Evolutionary conservation across 2,329 filamentous ascomycete species (phyloP), one percentile per base, ranked within the genome.

Genomic region (Arthrobotrys sphaeroides): DNA sequence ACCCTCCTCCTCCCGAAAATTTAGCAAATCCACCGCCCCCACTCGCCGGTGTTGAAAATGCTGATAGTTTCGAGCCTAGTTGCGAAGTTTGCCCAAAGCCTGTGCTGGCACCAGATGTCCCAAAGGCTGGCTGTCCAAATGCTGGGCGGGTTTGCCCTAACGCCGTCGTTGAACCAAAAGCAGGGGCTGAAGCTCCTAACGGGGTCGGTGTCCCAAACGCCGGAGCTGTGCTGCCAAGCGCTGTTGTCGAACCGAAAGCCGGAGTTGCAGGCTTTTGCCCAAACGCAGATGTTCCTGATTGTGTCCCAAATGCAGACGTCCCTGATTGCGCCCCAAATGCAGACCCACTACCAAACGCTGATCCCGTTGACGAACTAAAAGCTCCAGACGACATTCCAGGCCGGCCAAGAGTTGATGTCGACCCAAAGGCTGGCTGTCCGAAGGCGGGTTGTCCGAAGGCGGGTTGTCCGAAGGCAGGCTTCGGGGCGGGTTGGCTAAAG

Each of bases 391-490:
- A 51, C 38, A 75, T 26, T 36, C 64, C 72, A 1, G 84, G 86
- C 22, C 85, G 82, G 16, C 87, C 87, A 20, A 89, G 81, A 12
- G 83, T 82, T 1, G 85, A 83, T 10, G 85, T 79, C 12, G 84
- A 82, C 7, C 86, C 86, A 79, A 88, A 87, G 5, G 85, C 82
- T 16, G 86, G 80, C 24, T 82, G 78, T 3, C n/a, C 86, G 79
- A 88, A 87, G 5, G 85, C 82, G 16, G 86, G 80, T 24, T 82
- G 78, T 3, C n/a, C 86, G 79, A 88, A 87, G 5, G 85, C 82
- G 16, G 86, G 80, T 24, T 82, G 78, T 3, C 83, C 75, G 18
- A 82, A 76, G 9, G 82, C 77, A n/a, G 83, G 61, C 18, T 83
- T 80, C 4, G 78, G 74, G 7, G 78, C 59, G 16, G 79, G 59